Base-by-base conservation (phyloP, 1,284 basidiomycete genomes). In the Vanrija sp. region DNA sequence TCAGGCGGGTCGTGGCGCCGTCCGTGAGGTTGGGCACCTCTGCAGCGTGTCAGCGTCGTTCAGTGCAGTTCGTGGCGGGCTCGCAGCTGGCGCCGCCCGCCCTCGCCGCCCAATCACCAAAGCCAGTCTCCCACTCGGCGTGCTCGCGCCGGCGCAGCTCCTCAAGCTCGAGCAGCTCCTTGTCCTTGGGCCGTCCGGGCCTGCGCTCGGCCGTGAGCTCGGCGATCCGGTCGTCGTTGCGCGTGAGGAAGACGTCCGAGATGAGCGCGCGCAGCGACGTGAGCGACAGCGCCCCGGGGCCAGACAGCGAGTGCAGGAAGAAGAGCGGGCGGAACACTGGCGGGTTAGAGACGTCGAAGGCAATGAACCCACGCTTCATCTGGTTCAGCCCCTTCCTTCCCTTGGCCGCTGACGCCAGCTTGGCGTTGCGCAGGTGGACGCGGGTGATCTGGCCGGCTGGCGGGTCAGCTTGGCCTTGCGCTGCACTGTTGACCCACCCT, bases 11-110 rank as follows among this genome's bases (percentile, higher is more conserved):
- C n/a, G 84, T 91, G 10, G 79, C 74, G 12, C 78, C 73, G 63
- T 93, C 83, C 0, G 88, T 91, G 41, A 94, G 78, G 72, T 94
- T 89, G 16, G 85, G 82, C n/a, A 93, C 81, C 76, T 93, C 89
- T 91, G 73, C 14, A 15, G n/a, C 1, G 23, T 10, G 44, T 56
- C 18, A 53, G 58, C 47, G 46, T 42, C 10, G n/a, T 27, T n/a
- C 3, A 23, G 8, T 16, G 18, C 0, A 27, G 23, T 31, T 20
- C n/a, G 18, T 42, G 12, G 14, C 9, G 20, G 12, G 14, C 5
- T 7, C 2, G 8, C 12, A 12, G 0, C 15, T n/a, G 18, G 1
- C 3, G 12, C 9, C 6, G 8, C 31, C 3, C n/a, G n/a, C 23
- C 18, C 3, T 2, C 18, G 16, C 15, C 23, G 7, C 31, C 6